These are phyloP conservation scores for Pseudonitzschia multiseries DNA, from an alignment of 108 stramenopile species.

Conservation along the genomic window DNA sequence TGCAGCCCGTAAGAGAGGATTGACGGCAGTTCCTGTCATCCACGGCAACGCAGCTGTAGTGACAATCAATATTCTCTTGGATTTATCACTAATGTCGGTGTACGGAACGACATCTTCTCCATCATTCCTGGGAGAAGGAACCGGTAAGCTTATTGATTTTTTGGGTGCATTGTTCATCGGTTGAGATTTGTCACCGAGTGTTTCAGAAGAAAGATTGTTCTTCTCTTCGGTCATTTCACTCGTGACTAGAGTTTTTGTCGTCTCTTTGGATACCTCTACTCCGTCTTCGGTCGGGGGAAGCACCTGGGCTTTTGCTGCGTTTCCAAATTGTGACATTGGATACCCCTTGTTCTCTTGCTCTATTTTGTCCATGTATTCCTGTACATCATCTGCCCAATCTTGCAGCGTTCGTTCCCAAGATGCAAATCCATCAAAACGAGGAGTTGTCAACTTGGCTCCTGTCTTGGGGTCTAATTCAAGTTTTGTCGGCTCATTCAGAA, in stretches of 20 bases:
- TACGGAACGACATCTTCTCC: constrained; percentile 64
- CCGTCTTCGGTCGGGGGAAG: constrained; percentile 1
- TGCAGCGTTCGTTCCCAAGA: constrained; percentile 72
- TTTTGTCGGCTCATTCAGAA: constrained; percentile 44
- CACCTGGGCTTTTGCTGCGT: constrained; percentile 18
- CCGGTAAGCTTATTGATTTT: constrained; percentile 42
- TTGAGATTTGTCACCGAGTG: background rate
- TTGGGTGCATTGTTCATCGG: constrained; percentile 1
- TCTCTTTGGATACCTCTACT: background rate
- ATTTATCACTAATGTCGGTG: constrained; percentile 71
- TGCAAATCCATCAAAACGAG: constrained; percentile 71
- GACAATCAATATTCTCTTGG: constrained; percentile 83
- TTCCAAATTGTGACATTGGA: constrained; percentile 44
- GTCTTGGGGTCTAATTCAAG: constrained; percentile 20
- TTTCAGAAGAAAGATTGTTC: background rate
- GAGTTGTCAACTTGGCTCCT: constrained; percentile 6
- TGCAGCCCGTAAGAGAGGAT: constrained; percentile 85
- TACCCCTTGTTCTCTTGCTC: constrained; percentile 45
- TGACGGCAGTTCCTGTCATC: constrained; percentile 94
- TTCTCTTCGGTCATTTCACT: constrained; percentile 7
- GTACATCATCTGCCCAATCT: constrained; percentile 78
- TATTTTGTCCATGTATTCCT: constrained; percentile 51
- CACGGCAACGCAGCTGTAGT: constrained; percentile 90
- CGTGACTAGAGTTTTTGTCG: background rate
- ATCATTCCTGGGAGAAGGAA: constrained; percentile 49